Evolutionary conservation across 2,329 filamentous ascomycete genomes (phyloP).

Genomic region (Ophiostoma ulmi): DNA sequence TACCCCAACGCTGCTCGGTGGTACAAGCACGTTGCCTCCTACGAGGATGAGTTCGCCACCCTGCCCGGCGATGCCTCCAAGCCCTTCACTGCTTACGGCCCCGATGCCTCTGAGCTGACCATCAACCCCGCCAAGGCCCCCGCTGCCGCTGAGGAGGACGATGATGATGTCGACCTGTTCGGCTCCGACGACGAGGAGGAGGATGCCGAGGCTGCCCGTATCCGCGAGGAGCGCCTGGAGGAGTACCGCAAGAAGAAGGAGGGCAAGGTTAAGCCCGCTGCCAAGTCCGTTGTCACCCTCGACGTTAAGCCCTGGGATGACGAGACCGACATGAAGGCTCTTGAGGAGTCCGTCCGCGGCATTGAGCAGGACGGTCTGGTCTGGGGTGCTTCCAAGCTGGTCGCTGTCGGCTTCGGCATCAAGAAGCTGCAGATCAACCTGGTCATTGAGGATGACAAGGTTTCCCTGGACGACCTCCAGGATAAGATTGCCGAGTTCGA

Average conservation of each 20-base stretch:
- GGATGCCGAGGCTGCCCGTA: constrained; percentile 74
- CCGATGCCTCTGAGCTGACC: constrained; percentile 70
- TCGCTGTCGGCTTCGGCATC: constrained; percentile 93
- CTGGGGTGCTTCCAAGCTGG: constrained; percentile 88
- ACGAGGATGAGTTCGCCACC: constrained; percentile 84
- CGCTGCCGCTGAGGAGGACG: constrained; percentile 61
- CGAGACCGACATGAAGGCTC: constrained; percentile 81
- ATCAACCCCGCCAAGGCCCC: constrained; percentile 83
- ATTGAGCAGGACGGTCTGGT: constrained; percentile 92
- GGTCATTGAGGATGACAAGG: constrained; percentile 94
- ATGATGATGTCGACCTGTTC: constrained; percentile 89
- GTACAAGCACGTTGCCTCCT: constrained; percentile 97
- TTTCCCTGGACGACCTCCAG: constrained; percentile 82
- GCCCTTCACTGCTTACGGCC: constrained; percentile 85
- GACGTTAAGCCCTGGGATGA: constrained; percentile 99
- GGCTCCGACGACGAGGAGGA: constrained; percentile 91
- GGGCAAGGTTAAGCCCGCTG: constrained; percentile 80
- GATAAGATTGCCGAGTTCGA: constrained; percentile 76
- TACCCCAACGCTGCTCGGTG: constrained; percentile 93
- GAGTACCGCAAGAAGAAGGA: constrained; percentile 98
- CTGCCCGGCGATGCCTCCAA: constrained; percentile 88
- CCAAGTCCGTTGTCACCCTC: constrained; percentile 93
- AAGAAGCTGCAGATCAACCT: constrained; percentile 99
- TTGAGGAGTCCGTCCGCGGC: constrained; percentile 73
- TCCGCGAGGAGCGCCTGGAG: constrained; percentile 84